These are phyloP conservation scores for Closterium sp. DNA, from an alignment of 139 green algal genomes.

Conservation along the genomic window DNA sequence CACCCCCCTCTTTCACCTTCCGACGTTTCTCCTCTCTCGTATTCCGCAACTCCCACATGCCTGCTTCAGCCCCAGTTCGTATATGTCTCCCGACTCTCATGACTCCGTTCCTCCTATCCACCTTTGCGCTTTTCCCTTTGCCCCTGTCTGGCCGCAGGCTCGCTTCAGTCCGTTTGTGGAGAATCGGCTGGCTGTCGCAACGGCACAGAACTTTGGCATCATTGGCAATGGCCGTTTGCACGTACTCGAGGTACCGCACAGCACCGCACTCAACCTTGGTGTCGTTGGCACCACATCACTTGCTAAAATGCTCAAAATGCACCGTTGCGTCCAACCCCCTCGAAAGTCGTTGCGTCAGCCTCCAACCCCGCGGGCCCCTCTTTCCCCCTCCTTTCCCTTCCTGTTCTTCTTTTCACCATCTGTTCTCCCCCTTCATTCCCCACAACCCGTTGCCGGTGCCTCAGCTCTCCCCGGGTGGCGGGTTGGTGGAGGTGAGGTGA, in stretches of 20 bases:
- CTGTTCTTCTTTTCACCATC: background rate
- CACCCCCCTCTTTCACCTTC: too few relatives aligned
- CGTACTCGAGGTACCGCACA: conserved; percentile 75
- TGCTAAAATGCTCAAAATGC: too few relatives aligned
- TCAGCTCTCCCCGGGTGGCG: conserved; percentile 10
- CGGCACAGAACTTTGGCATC: conserved; percentile 97
- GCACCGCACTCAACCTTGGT: background rate
- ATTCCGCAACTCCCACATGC: too few relatives aligned
- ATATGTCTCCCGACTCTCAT: too few relatives aligned
- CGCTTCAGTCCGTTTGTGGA: conserved; percentile 90
- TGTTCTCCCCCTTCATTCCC: background rate
- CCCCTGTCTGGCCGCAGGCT: conserved; percentile 59
- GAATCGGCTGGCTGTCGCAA: conserved; percentile 81
- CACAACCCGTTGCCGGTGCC: background rate
- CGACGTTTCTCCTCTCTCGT: too few relatives aligned
- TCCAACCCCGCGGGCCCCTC: too few relatives aligned
- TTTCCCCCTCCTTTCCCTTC: too few relatives aligned
- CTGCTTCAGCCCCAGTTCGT: too few relatives aligned
- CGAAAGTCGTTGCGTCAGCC: too few relatives aligned
- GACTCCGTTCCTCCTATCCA: too few relatives aligned
- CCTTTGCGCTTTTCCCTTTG: too few relatives aligned
- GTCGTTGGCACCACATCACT: background rate
- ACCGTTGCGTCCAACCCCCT: too few relatives aligned
- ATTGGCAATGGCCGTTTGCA: conserved; percentile 92
- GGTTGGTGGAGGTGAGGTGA: conserved; percentile 72